Percentiles rank a stretch among this genome's conserved stretches.
These are phyloP conservation scores for Saccharomyces hybrid DNA, from an alignment of 1,139 yeast species.

Conservation along the genomic window DNA sequence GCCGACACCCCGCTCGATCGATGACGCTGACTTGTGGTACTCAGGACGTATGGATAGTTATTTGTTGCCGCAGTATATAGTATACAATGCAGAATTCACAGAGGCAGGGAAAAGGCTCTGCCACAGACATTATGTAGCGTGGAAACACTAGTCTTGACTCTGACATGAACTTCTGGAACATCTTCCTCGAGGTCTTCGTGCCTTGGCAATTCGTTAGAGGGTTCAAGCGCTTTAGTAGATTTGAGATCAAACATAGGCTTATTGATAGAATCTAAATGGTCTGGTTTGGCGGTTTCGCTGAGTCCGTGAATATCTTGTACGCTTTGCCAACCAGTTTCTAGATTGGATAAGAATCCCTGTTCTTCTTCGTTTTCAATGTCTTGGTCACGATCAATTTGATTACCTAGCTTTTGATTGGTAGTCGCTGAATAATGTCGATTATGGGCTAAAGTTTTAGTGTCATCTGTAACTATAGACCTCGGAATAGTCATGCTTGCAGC, in stretches of 20 bases:
- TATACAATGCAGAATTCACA: slow-evolving; percentile 15
- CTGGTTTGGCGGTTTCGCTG: background rate
- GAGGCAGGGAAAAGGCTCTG: slow-evolving; percentile 31
- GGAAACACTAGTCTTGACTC: slow-evolving; percentile 40
- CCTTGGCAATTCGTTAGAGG: slow-evolving; percentile 2
- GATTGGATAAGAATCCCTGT: slow-evolving; percentile 12
- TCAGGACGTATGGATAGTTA: background rate
- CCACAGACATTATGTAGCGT: slow-evolving; percentile 42
- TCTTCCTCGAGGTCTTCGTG: slow-evolving; percentile 11
- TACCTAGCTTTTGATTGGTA: background rate
- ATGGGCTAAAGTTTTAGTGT: background rate
- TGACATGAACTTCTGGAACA: slow-evolving; percentile 33
- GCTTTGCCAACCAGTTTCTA: slow-evolving; percentile 30
- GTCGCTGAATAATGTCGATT: slow-evolving; percentile 1
- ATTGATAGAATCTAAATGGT: slow-evolving; percentile 2
- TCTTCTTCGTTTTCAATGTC: slow-evolving; percentile 3
- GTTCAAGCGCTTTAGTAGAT: slow-evolving; percentile 13
- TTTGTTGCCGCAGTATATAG: background rate
- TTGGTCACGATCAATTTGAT: background rate
- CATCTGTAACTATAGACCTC: background rate
- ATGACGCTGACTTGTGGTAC: background rate
- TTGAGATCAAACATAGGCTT: slow-evolving; percentile 13
- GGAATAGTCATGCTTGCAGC: background rate
- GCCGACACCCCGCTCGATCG: background rate
- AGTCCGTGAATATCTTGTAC: slow-evolving; percentile 30